A percentile compares a stretch with the other conserved stretches of the same genome.
These are phyloP conservation scores for Plasmopara viticola DNA, from an alignment of 352 stramenopile species.

Conservation along the genomic window DNA sequence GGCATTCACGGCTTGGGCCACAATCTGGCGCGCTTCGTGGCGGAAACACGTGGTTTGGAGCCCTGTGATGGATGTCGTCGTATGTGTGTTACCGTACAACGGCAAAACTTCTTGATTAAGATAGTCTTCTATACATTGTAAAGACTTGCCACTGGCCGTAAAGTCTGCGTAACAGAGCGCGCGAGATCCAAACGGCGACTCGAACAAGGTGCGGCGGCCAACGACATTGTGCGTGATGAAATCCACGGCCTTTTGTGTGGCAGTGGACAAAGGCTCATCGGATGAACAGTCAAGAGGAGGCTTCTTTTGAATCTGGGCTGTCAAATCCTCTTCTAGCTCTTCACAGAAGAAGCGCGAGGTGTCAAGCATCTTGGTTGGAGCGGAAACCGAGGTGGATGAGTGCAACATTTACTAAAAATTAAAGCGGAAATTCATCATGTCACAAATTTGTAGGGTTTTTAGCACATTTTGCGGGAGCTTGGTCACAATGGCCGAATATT, in stretches of 20 bases:
- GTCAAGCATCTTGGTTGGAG: conserved; percentile 12
- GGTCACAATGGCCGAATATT: too few relatives aligned
- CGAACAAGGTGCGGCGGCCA: conserved; percentile 39
- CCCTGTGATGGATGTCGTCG: conserved; percentile 74
- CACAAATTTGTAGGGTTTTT: too few relatives aligned
- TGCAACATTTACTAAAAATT: too few relatives aligned
- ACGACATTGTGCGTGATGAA: conserved; percentile 45
- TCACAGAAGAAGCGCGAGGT: conserved; percentile 71
- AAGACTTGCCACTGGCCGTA: conserved; percentile 87
- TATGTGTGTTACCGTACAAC: conserved; percentile 98
- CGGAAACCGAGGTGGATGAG: background rate
- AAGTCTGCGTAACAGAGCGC: conserved; percentile 93
- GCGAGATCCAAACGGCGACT: conserved; percentile 58
- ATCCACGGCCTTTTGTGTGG: conserved; percentile 22
- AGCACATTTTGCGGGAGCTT: too few relatives aligned
- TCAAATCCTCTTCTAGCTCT: conserved; percentile 66
- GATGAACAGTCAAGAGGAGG: background rate
- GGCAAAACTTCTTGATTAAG: conserved; percentile 84
- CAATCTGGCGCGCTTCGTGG: conserved; percentile 91
- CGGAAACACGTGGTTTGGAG: conserved; percentile 91
- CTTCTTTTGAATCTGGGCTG: conserved; percentile 26
- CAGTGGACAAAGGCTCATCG: conserved; percentile 6
- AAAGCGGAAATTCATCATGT: too few relatives aligned
- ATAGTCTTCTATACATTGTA: conserved; percentile 89
- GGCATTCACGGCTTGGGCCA: conserved; percentile 87